Percentiles rank a stretch among this genome's conserved stretches.
phyloP scores from a whole-genome alignment of 2,329 filamentous ascomycete species.

The Xylaria sp. region DNA sequence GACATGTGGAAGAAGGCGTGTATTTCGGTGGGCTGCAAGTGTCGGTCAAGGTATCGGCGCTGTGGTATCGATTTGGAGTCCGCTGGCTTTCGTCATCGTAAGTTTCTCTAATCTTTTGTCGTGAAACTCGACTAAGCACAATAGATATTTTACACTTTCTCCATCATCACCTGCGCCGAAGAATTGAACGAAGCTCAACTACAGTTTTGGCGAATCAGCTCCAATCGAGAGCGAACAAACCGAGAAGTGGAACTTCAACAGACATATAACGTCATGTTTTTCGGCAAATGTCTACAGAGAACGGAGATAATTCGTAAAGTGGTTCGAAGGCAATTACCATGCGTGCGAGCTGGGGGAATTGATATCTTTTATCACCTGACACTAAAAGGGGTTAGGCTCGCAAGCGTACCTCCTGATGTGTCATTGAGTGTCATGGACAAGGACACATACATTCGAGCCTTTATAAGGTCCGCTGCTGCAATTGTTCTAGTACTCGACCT shows the following conservation, averaged over 20 bases:
- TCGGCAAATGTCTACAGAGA: constrained; percentile 20
- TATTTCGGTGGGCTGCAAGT: constrained; percentile 17
- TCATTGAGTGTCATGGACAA: not conserved
- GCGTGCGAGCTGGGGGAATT: constrained; percentile 4
- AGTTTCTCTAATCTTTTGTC: not conserved
- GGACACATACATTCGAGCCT: not conserved
- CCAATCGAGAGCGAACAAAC: not conserved
- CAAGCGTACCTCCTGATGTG: constrained; percentile 15
- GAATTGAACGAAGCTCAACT: constrained; percentile 15
- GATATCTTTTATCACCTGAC: constrained; percentile 14
- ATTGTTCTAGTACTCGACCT: constrained; percentile 12
- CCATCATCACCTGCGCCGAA: constrained; percentile 10
- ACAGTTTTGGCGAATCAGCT: constrained; percentile 6
- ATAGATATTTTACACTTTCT: constrained; percentile 23
- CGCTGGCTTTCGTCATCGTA: constrained; percentile 24
- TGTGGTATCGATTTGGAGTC: constrained; percentile 17
- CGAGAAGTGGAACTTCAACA: not conserved
- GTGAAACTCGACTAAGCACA: not conserved
- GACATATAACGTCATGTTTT: constrained; percentile 26
- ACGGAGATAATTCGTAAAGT: constrained; percentile 1
- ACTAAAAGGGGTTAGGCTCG: not conserved
- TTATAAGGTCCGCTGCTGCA: not conserved
- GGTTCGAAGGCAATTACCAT: not conserved
- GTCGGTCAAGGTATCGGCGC: constrained; percentile 17
- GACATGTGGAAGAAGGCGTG: not conserved